Evolutionary conservation across 192 early-diverging fungal species (phyloP).

Genomic region (Pilaira anomala): DNA sequence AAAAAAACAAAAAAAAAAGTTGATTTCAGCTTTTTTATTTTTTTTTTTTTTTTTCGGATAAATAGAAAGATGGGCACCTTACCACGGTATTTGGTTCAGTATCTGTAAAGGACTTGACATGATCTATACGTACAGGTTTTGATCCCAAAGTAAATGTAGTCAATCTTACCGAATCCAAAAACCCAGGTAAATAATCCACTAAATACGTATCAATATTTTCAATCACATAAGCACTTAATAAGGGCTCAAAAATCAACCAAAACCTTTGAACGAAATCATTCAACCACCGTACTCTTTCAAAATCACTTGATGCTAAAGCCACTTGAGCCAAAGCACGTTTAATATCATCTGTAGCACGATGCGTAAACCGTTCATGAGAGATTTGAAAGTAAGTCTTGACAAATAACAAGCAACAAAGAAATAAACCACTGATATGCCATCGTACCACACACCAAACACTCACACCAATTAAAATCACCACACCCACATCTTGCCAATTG

Average conservation of each 20-base stretch:
- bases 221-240: conserved; percentile 61
- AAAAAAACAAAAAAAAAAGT: conserved; percentile 10
- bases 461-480: conserved; percentile 12
- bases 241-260: conserved; percentile 80
- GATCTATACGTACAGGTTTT: conserved; percentile 58
- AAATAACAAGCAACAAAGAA: not conserved
- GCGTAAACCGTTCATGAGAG: conserved; percentile 9
- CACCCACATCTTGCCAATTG: conserved; percentile 20
- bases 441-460: conserved; percentile 3
- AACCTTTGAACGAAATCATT: conserved; percentile 73
- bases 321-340: conserved; percentile 42
- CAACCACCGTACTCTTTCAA: conserved; percentile 70
- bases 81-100: conserved; percentile 53
- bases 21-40: not conserved
- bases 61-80: conserved; percentile 15
- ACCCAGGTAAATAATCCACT: conserved; percentile 59
- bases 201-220: conserved; percentile 62
- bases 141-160: conserved; percentile 63
- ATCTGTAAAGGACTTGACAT: conserved; percentile 53
- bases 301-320: conserved; percentile 34
- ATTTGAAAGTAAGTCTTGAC: not conserved
- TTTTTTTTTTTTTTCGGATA: too few relatives aligned
- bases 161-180: conserved; percentile 61
- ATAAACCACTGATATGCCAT: conserved; percentile 5
- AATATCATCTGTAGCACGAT: conserved; percentile 56